Evolutionary conservation across 306 rosid genomes (phyloP).

Genomic region (Mimosa bimucronata): DNA sequence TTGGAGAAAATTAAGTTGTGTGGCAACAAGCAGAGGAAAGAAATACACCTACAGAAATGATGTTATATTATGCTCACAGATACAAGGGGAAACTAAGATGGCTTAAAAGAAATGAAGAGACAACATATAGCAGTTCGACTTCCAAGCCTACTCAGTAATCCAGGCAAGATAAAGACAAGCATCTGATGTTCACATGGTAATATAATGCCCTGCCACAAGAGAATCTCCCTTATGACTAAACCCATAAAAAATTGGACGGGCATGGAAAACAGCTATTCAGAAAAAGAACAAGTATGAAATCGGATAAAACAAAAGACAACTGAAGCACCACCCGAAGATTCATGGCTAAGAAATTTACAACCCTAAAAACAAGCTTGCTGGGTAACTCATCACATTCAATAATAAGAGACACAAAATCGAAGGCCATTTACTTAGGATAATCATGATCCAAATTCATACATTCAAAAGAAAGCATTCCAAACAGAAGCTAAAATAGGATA

Average conservation of each 20-base stretch:
- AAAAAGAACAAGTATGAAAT: constrained; percentile 4
- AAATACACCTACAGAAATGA: background rate
- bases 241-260: background rate
- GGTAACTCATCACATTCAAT: background rate
- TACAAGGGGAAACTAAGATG: background rate
- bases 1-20: background rate
- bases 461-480: background rate
- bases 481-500: background rate
- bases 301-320: background rate
- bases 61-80: background rate
- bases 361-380: background rate
- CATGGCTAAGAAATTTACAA: background rate
- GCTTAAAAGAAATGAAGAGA: background rate
- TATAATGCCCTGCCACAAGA: constrained; percentile 19
- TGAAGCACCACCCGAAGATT: background rate
- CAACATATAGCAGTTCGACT: background rate
- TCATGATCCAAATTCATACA: background rate
- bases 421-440: background rate
- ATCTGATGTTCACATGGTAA: background rate
- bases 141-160: constrained; percentile 19
- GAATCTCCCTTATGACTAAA: background rate
- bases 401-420: constrained; percentile 1
- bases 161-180: constrained; percentile 10
- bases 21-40: background rate
- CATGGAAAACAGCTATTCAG: background rate